Base-by-base conservation (phyloP, 345 rosid genomes). In the Salix koriyanagi region DNA sequence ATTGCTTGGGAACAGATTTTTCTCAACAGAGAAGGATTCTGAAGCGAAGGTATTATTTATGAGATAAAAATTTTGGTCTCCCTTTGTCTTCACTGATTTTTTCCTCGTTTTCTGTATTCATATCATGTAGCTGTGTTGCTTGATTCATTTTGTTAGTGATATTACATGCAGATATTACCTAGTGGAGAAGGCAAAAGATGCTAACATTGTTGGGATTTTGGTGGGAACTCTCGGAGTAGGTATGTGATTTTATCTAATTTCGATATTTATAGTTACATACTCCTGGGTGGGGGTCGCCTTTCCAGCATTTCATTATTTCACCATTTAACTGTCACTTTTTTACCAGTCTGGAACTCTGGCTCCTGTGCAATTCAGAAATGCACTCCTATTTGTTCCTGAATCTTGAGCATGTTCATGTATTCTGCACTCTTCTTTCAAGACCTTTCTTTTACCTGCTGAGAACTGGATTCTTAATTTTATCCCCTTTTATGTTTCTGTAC, bases 211-310 rank as follows among this genome's bases (percentile, higher is more conserved):
- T 70, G 99, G 99, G 76, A 89, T 95, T 77, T 84, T 95, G 86
- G 98, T 93, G 64, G 99, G 99, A 70, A 93, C 99, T 48, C 99
- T 95, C 69, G 97, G 99, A 77, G 99, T 91, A 58, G 98, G 99
- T 93, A 90, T 77, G 90, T n/a, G 26, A 4, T 23, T 62, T 12
- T 62, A 30, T 9, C 30, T 50, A 28, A 50, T 70, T 48, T 44
- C 1, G 9, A 42, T 14, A n/a, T 2, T 44, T 44, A 9, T 41
- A 10, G 44, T 41, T 41, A 41, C 14, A 41, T 69, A 4, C 4
- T 67, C 25, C 25, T 34, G 6, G 34, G 6, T 34, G 37, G 2
- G 36, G 7, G 67, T 25, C 37, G 4, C 10, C n/a, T 48, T 71
- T 71, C 16, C 36, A 8, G 46, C 13, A 32, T 69, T 54, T 34